These are phyloP conservation scores for Yamadazyma membranifaciens DNA, from an alignment of 1,139 yeast genomes.

Conservation along the genomic window DNA sequence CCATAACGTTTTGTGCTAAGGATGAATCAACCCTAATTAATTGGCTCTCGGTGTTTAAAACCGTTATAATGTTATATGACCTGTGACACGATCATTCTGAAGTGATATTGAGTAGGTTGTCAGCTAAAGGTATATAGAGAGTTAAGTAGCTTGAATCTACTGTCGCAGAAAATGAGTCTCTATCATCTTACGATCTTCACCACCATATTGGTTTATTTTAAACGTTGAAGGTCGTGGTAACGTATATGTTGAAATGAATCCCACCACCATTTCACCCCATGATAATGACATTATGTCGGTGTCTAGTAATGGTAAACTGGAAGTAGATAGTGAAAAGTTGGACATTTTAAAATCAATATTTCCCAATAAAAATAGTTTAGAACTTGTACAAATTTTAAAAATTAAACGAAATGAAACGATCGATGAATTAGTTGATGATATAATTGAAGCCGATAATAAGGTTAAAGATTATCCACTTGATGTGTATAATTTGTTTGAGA, in stretches of 20 bases:
- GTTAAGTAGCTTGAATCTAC: no score
- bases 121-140: no score
- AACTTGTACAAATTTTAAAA: constrained; percentile 1
- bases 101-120: no score
- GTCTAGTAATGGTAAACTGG: no score
- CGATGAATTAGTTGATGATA: constrained; percentile 8
- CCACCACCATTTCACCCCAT: no score
- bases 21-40: constrained; percentile 47
- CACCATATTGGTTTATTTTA: no score
- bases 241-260: no score
- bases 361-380: constrained; percentile 4
- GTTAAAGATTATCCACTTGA: constrained; percentile 10
- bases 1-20: constrained; percentile 44
- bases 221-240: no score
- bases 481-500: constrained; percentile 11
- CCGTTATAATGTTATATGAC: constrained; percentile 10
- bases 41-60: constrained; percentile 50
- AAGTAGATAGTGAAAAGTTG: background rate
- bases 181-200: no score
- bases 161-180: no score
- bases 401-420: background rate
- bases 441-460: constrained; percentile 2
- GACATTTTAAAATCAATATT: constrained; percentile 1
- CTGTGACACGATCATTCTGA: no score
- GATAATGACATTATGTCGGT: no score